These are phyloP conservation scores for Aspergillus sp. DNA, from an alignment of 2,329 filamentous ascomycete species.

Conservation along the genomic window DNA sequence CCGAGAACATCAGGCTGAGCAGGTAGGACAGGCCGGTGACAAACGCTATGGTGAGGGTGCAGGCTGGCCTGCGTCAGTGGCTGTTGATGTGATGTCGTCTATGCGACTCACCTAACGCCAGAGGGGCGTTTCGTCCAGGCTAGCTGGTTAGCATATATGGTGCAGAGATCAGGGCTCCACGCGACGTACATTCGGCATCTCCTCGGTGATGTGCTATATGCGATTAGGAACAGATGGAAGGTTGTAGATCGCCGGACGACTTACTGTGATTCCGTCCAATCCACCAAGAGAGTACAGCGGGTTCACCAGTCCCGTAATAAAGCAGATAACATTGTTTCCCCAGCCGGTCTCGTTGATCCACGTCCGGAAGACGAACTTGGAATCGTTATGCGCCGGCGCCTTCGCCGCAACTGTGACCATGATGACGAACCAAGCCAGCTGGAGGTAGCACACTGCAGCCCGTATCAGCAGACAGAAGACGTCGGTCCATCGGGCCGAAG, in stretches of 20 bases:
- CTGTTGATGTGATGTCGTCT: not conserved
- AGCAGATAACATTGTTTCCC: slow-evolving; percentile 50
- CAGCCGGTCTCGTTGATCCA: slow-evolving; percentile 56
- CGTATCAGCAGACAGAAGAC: too few relatives aligned
- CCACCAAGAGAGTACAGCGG: slow-evolving; percentile 49
- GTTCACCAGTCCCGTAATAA: slow-evolving; percentile 53
- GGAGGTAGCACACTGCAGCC: slow-evolving; percentile 42
- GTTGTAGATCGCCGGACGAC: not conserved
- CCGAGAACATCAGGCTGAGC: slow-evolving; percentile 53
- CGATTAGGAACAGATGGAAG: not conserved
- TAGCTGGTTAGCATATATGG: slow-evolving; percentile 5
- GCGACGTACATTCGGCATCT: slow-evolving; percentile 49
- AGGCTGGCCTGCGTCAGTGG: slow-evolving; percentile 23
- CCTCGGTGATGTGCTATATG: slow-evolving; percentile 49
- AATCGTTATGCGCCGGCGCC: slow-evolving; percentile 45
- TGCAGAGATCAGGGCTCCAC: too few relatives aligned
- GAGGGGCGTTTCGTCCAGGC: slow-evolving; percentile 31
- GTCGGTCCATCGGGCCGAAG: not conserved
- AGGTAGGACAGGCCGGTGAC: slow-evolving; percentile 51
- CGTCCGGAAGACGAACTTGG: slow-evolving; percentile 52
- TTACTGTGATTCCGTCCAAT: slow-evolving; percentile 46
- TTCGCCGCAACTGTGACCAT: slow-evolving; percentile 50
- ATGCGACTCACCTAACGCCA: slow-evolving; percentile 25
- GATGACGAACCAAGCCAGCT: slow-evolving; percentile 49
- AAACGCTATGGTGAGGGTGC: slow-evolving; percentile 52